phyloP scores from a whole-genome alignment of 805 yeast species.

The Lachancea meyersii region DNA sequence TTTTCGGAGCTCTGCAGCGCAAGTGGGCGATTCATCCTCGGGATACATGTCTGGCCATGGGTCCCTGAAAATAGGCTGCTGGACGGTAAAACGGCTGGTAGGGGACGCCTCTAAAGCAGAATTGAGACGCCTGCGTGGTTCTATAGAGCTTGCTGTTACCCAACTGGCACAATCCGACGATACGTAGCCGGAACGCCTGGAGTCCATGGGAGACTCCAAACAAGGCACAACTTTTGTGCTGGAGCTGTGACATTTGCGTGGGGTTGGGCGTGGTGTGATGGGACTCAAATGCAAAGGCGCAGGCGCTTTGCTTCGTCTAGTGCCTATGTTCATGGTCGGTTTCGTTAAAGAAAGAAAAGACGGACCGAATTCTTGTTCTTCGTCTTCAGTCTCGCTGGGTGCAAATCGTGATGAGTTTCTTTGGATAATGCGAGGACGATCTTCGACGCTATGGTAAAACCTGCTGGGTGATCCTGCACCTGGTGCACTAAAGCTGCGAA shows the following conservation, averaged over 20 bases:
- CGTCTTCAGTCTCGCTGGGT: background rate
- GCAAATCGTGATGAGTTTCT: background rate
- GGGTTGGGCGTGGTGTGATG: slow-evolving; percentile 13
- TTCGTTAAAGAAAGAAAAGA: background rate
- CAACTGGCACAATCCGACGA: slow-evolving; percentile 5
- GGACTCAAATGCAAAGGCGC: slow-evolving; percentile 4
- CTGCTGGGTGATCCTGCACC: slow-evolving; percentile 25
- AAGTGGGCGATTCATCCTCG: slow-evolving; percentile 25
- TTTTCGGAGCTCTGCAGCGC: slow-evolving; percentile 11
- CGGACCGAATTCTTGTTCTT: slow-evolving; percentile 1
- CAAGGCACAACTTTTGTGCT: background rate
- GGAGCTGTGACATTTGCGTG: slow-evolving; percentile 6
- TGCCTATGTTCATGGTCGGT: slow-evolving; percentile 1
- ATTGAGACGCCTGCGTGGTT: slow-evolving; percentile 4
- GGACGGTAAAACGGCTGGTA: background rate
- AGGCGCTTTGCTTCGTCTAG: slow-evolving; percentile 4
- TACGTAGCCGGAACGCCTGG: slow-evolving; percentile 1
- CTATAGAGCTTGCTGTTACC: slow-evolving; percentile 5
- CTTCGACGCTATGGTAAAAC: slow-evolving; percentile 4
- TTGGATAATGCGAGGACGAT: background rate
- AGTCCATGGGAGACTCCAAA: slow-evolving; percentile 8
- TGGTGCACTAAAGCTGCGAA: slow-evolving; percentile 17
- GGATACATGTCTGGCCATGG: slow-evolving; percentile 16
- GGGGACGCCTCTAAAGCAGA: background rate
- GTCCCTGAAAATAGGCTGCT: background rate